Evolutionary conservation across 192 early-diverging fungal genomes (phyloP).

Genomic region (Entomortierella parvispora): DNA sequence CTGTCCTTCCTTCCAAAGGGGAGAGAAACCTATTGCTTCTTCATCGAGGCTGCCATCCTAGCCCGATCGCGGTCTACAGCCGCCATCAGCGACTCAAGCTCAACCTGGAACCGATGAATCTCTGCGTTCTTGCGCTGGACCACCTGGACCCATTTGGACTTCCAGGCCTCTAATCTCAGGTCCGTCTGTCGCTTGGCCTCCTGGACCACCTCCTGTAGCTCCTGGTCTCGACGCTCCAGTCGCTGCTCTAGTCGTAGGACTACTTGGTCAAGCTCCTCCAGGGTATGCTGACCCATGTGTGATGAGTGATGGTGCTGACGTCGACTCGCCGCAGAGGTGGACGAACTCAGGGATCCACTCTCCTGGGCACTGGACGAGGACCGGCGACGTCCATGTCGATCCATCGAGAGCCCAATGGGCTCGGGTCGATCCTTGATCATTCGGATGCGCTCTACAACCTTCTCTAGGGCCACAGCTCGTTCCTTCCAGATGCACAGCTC

Average conservation of each 20-base stretch:
- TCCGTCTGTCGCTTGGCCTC: conserved; percentile 49
- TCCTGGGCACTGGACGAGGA: conserved; percentile 25
- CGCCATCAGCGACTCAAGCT: conserved; percentile 44
- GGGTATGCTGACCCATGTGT: conserved; percentile 19
- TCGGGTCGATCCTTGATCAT: conserved; percentile 51
- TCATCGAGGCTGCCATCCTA: conserved; percentile 32
- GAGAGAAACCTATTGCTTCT: conserved; percentile 16
- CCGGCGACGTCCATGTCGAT: background rate
- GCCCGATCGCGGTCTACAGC: conserved; percentile 44
- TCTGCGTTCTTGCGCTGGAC: conserved; percentile 53
- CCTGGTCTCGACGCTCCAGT: conserved; percentile 43
- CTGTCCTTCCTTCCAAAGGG: too few species aligned
- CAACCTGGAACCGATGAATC: conserved; percentile 47
- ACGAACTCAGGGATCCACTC: background rate
- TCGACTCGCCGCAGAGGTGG: conserved; percentile 12
- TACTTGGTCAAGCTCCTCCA: conserved; percentile 48
- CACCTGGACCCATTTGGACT: conserved; percentile 50
- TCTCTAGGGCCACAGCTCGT: conserved; percentile 43
- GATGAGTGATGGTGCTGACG: conserved; percentile 2
- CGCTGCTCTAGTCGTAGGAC: conserved; percentile 42
- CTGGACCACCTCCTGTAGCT: conserved; percentile 42
- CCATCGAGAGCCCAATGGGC: conserved; percentile 36
- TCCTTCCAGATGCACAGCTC: conserved; percentile 46
- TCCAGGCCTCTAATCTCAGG: conserved; percentile 42
- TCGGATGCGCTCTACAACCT: conserved; percentile 46